phyloP scores from a whole-genome alignment of 257 asterid genomes.

The Mitragyna speciosa region DNA sequence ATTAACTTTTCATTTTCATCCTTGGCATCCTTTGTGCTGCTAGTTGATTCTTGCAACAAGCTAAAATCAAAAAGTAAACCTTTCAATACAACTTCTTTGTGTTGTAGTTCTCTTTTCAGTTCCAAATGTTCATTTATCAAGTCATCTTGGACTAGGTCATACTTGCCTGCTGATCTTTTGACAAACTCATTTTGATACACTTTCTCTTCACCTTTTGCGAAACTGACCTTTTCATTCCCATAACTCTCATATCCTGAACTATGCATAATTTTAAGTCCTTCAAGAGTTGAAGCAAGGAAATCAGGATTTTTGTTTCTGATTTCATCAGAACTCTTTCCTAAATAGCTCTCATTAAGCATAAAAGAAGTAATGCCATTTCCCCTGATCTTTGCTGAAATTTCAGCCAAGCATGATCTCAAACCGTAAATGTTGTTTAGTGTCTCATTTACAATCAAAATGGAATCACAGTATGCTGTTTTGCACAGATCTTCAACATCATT shows the following conservation, averaged over 20 bases:
- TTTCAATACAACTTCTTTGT: constrained; percentile 59
- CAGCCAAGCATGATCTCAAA: constrained; percentile 54
- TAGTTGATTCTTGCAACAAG: constrained; percentile 84
- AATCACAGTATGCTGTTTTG: constrained; percentile 40
- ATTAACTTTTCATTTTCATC: constrained; percentile 64
- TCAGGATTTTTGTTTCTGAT: constrained; percentile 24
- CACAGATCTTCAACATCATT: constrained; percentile 44
- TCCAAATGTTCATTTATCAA: constrained; percentile 34
- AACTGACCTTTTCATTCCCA: constrained; percentile 21
- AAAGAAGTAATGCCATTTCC: constrained; percentile 46
- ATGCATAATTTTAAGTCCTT: constrained; percentile 21
- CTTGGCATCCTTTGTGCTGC: constrained; percentile 63
- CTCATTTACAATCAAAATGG: constrained; percentile 48
- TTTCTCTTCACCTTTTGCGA: constrained; percentile 23
- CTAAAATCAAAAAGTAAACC: constrained; percentile 85
- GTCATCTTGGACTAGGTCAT: constrained; percentile 33
- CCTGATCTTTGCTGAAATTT: constrained; percentile 38
- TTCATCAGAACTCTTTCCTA: constrained; percentile 32
- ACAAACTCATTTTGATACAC: constrained; percentile 26
- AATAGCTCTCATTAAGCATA: constrained; percentile 47
- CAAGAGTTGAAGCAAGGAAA: constrained; percentile 28
- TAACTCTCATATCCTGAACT: constrained; percentile 20
- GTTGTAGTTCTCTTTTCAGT: constrained; percentile 63
- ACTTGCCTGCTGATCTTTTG: constrained; percentile 28
- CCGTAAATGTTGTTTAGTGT: constrained; percentile 36